These are phyloP conservation scores for Oxalis stricta DNA, from an alignment of 441 rosid species.

Conservation along the genomic window DNA sequence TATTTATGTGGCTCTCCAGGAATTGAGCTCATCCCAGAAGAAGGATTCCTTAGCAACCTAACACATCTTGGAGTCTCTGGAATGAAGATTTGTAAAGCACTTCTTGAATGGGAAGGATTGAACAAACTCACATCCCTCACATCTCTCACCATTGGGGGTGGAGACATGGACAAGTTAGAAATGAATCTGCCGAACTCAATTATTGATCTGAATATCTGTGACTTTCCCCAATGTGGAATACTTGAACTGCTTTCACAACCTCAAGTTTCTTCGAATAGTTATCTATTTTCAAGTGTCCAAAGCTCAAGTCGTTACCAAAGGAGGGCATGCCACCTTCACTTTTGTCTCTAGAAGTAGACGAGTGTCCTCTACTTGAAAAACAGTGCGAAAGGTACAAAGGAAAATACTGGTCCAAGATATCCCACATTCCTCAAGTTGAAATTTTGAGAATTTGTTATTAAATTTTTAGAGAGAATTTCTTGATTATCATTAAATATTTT, in stretches of 20 bases:
- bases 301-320: slow-evolving; percentile 4
- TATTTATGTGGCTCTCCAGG: not conserved
- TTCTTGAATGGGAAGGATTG: slow-evolving; percentile 7
- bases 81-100: not conserved
- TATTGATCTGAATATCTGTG: not conserved
- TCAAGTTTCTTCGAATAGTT: not conserved
- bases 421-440: not conserved
- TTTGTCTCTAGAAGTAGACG: not conserved
- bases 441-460: too few relatives aligned
- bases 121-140: slow-evolving; percentile 6
- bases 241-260: not conserved
- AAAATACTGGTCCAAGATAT: slow-evolving; percentile 5
- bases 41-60: not conserved
- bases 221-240: not conserved
- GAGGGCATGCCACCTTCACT: slow-evolving; percentile 8
- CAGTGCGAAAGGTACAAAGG: slow-evolving; percentile 1
- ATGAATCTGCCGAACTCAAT: slow-evolving; percentile 15
- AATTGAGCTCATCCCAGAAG: not conserved
- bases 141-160: not conserved
- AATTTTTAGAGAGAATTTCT: too few relatives aligned
- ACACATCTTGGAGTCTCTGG: not conserved
- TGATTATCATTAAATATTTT: too few relatives aligned
- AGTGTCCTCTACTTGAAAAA: not conserved
- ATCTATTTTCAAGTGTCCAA: not conserved
- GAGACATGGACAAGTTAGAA: not conserved